Base-by-base conservation (phyloP, 2,329 filamentous ascomycete species). In the Zalaria obscura region DNA sequence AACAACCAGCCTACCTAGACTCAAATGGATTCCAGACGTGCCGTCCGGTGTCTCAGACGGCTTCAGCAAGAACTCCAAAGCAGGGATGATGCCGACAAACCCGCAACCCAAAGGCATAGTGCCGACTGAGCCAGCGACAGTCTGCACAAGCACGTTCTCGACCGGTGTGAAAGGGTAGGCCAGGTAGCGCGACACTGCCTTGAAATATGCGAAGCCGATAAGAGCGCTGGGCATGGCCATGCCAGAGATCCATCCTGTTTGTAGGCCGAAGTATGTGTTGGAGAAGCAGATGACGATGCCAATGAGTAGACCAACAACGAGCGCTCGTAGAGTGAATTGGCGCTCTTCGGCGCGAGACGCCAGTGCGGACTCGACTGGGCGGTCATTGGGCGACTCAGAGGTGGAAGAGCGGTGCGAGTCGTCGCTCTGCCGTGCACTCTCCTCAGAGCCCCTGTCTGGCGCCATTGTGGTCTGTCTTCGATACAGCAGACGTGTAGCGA, bases 251-350 rank as follows among this genome's bases (percentile, higher is more conserved):
- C 79, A 83, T 49, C 79, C 79, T 27, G 85, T 93, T 64, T 96
- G 91, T 28, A 98, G 69, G n/a, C 91, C 91, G 59, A 98, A 98
- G 62, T 96, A 98, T 69, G 93, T 95, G 58, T 98, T 98, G 40
- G 85, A 93, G 59, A 94, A 94, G 57, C 84, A 91, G 55, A 96
- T 94, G 42, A 96, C 69, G 4, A 91, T 76, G 34, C 91, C 91
- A 48, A 98, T 91, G 3, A 75, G 66, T 4, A 93, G 69, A 10
- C 91, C 91, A 27, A 84, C 85, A 4, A 77, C 57, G 33, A 96
- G 71, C 39, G 86, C 86, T 42, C 91, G 80, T 26, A 80, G 44
- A 0, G 91, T 96, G 64, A 98, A 95, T 37, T 75, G 75, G 4
- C 67, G 65, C 46, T 69, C 59, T 4, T 52, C 49, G 3, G 63